Evolutionary conservation across 768 basidiomycete species (phyloP), one percentile per base, ranked within the genome.

Genomic region (Calocybe indica): DNA sequence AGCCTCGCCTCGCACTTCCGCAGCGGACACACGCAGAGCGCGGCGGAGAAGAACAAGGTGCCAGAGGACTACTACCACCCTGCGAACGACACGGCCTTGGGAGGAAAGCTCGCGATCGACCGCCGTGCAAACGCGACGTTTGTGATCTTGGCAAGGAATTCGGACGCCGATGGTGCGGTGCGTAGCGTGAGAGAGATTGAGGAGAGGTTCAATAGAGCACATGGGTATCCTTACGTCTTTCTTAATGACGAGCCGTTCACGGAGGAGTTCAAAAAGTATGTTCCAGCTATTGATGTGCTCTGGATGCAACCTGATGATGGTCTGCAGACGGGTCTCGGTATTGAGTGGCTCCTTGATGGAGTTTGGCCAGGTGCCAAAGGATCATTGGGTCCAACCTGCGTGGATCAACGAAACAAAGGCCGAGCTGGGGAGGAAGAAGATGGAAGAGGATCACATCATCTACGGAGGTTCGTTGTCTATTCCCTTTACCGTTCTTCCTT

Each of bases 201-300:
- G 66, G 79, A 86, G 52, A 68, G 82, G 36, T 93, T 93, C 70
- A 97, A 97, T 65, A 68, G 72, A 38, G 77, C 74, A 51, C 87
- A 79, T 55, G 73, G 76, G 14, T 95, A 96, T 58, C 89, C 91
- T 4, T 96, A 88, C 63, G 83, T 92, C 22, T 87, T 96, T 66
- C 70, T 97, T 50, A 95, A 95, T 61, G 92, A 96, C 42, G 78
- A 79, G 52, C 78, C 80, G 0, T 95, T 95, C 63, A 70, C 76
- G 10, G 80, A 84, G 1, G 76, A 79, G 12, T 93, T 94, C 66
- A 88, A 83, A 59, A 67, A 68, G 79, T 81, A 58, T 54, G 74
- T 49, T n/a, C 47, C 34, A 7, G 12, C 39, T 32, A 29, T 32
- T 5, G 22, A 12, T 44, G 48, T 40, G 44, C 3, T 40, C 15